Conservation (phyloP, 225 moss, liverwort and hornwort species). For the Asterella californica region DNA sequence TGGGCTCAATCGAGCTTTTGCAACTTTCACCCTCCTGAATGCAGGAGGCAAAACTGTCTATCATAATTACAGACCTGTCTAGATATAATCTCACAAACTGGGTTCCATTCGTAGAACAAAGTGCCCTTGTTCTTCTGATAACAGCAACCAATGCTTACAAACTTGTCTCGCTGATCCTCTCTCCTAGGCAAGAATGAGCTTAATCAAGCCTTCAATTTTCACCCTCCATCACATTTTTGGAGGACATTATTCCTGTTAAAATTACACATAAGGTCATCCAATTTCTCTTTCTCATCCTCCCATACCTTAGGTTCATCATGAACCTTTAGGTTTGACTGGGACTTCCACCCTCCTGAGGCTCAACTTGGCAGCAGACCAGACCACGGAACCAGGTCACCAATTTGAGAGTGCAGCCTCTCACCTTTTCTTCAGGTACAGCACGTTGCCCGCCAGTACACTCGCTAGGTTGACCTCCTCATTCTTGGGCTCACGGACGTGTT, state of each 20-base stretch:
- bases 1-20: conserved; percentile 19
- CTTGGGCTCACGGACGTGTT: background rate
- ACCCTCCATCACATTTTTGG: conserved; percentile 27
- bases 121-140: background rate
- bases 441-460: conserved; percentile 8
- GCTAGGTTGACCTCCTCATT: background rate
- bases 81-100: conserved; percentile 17
- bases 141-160: conserved; percentile 10
- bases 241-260: conserved; percentile 36
- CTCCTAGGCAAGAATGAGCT: conserved; percentile 21
- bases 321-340: background rate
- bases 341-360: background rate
- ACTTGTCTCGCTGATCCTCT: conserved; percentile 20
- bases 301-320: background rate
- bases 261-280: conserved; percentile 25
- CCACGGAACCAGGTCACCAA: background rate
- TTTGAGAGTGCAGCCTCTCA: background rate
- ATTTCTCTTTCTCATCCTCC: background rate
- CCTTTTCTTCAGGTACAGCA: conserved; percentile 11
- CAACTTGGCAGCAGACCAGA: background rate
- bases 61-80: conserved; percentile 33
- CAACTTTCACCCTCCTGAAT: conserved; percentile 33
- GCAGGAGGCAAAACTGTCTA: conserved; percentile 39
- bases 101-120: conserved; percentile 12
- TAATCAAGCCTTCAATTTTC: conserved; percentile 16